phyloP scores from a whole-genome alignment of 306 rosid genomes.

The Trifolium subterraneum region DNA sequence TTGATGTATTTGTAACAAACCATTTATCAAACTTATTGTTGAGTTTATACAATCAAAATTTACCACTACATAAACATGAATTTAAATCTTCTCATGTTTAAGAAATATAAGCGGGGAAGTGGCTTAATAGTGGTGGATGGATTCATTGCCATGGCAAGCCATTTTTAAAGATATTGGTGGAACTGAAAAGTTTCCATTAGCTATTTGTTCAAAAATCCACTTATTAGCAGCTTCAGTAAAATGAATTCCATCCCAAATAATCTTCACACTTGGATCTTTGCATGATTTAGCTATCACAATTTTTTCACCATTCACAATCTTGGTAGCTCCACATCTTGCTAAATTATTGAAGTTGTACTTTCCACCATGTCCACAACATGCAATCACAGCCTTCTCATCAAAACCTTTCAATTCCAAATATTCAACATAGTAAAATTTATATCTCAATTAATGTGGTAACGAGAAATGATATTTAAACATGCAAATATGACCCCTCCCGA shows the following conservation, averaged over 20 bases:
- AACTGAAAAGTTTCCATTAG: slow-evolving; percentile 52
- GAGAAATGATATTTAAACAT: too few relatives aligned
- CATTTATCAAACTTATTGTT: not conserved
- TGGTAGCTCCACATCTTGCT: slow-evolving; percentile 48
- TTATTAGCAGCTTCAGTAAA: slow-evolving; percentile 63
- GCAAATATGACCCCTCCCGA: too few relatives aligned
- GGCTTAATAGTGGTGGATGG: not conserved
- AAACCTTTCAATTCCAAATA: slow-evolving; percentile 55
- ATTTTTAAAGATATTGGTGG: slow-evolving; percentile 58
- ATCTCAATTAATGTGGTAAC: too few relatives aligned
- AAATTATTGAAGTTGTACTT: slow-evolving; percentile 56
- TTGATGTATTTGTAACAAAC: too few relatives aligned
- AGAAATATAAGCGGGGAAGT: not conserved
- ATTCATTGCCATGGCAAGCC: slow-evolving; percentile 44
- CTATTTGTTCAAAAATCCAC: slow-evolving; percentile 58
- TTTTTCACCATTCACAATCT: slow-evolving; percentile 48
- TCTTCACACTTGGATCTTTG: slow-evolving; percentile 55
- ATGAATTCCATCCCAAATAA: slow-evolving; percentile 74
- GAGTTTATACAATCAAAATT: not conserved
- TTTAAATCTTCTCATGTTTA: not conserved
- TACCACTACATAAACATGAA: not conserved
- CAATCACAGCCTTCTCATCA: slow-evolving; percentile 49
- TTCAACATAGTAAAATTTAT: too few relatives aligned
- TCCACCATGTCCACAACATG: slow-evolving; percentile 82
- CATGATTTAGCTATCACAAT: slow-evolving; percentile 51